Evolutionary conservation across 768 basidiomycete genomes (phyloP).

Genomic region (Wakefieldia striispora): DNA sequence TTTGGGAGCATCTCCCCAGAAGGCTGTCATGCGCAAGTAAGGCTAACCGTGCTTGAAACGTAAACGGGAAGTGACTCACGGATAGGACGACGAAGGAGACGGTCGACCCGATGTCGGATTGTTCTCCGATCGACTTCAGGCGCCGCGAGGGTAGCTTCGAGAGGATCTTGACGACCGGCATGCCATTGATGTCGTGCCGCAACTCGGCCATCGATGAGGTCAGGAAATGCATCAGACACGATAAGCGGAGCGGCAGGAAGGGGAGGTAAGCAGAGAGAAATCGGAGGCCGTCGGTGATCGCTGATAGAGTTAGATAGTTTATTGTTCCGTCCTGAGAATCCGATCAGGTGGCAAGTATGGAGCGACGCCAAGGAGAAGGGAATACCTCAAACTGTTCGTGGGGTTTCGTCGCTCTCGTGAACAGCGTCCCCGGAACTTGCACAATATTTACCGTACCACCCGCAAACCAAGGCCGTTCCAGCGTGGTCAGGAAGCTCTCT

Average conservation of each 20-base stretch:
- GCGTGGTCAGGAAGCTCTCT: conserved; percentile 57
- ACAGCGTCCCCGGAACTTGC: conserved; percentile 72
- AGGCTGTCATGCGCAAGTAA: conserved; percentile 40
- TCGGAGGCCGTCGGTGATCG: conserved; percentile 75
- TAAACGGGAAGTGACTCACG: conserved; percentile 39
- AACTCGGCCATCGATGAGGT: conserved; percentile 52
- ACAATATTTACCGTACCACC: conserved; percentile 83
- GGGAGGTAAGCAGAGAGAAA: conserved; percentile 79
- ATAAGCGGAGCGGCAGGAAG: conserved; percentile 73
- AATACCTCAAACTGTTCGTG: conserved; percentile 80
- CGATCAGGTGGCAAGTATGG: conserved; percentile 1
- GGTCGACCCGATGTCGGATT: conserved; percentile 62
- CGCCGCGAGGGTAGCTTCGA: conserved; percentile 57
- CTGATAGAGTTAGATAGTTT: conserved; percentile 74
- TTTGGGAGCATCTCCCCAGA: conserved; percentile 66
- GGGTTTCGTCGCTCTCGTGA: conserved; percentile 55
- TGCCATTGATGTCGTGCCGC: conserved; percentile 58
- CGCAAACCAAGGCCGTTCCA: conserved; percentile 80
- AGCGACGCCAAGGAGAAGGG: neutral
- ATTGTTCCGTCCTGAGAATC: conserved; percentile 73
- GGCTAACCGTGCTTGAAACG: neutral
- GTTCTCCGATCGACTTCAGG: conserved; percentile 58
- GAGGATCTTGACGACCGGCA: conserved; percentile 65
- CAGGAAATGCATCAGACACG: conserved; percentile 64
- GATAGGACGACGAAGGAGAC: conserved; percentile 61